These are phyloP conservation scores for Melanomma pulvis-pyrius DNA, from an alignment of 495 filamentous ascomycete species.

Conservation along the genomic window DNA sequence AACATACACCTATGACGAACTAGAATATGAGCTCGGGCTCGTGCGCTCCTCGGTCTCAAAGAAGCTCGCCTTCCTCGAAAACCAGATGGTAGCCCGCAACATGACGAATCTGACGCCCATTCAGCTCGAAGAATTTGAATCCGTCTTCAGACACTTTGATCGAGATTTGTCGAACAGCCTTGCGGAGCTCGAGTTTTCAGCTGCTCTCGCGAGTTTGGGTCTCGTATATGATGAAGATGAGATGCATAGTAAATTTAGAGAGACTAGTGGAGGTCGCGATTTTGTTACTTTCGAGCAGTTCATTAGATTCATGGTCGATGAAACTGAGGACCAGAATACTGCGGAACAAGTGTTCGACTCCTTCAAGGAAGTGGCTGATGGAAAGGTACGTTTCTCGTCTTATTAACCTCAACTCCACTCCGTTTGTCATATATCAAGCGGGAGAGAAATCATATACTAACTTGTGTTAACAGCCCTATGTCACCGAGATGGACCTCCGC, in stretches of 20 bases:
- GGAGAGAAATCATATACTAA: constrained; percentile 25
- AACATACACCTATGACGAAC: constrained; percentile 94
- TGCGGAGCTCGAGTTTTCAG: constrained; percentile 93
- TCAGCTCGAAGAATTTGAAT: constrained; percentile 96
- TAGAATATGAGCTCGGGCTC: constrained; percentile 88
- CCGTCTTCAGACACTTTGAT: constrained; percentile 96
- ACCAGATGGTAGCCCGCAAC: constrained; percentile 93
- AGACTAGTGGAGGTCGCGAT: constrained; percentile 71
- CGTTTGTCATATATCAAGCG: too few species aligned
- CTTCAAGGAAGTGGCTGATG: constrained; percentile 96
- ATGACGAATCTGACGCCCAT: constrained; percentile 99
- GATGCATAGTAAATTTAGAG: constrained; percentile 89
- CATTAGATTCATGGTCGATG: constrained; percentile 97
- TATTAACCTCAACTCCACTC: neutral
- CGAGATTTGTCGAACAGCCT: constrained; percentile 87
- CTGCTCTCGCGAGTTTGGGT: constrained; percentile 88
- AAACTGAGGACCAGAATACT: constrained; percentile 97
- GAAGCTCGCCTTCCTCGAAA: constrained; percentile 94
- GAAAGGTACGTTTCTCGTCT: constrained; percentile 64
- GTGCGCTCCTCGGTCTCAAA: constrained; percentile 89
- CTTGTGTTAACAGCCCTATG: constrained; percentile 69
- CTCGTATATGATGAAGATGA: constrained; percentile 93
- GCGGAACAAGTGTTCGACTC: constrained; percentile 97
- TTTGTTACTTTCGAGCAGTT: constrained; percentile 97
- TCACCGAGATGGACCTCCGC: constrained; percentile 93